Percentiles rank a stretch among this genome's conserved stretches.
These are phyloP conservation scores for Solanum habrochaites DNA, from an alignment of 257 asterid genomes.

Conservation along the genomic window DNA sequence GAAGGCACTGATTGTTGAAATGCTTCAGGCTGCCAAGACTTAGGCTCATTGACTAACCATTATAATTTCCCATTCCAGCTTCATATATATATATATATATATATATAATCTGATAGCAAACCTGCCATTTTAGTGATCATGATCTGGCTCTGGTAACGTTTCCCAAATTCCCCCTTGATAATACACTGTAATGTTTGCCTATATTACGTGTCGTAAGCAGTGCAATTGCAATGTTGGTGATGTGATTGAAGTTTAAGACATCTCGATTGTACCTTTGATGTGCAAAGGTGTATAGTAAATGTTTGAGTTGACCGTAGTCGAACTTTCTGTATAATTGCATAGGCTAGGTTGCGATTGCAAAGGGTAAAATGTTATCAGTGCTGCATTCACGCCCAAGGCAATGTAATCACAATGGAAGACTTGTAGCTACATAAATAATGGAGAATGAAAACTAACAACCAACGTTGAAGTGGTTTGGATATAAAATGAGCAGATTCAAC, in stretches of 20 bases:
- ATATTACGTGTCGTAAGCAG: neutral
- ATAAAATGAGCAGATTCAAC: neutral
- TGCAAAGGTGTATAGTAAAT: neutral
- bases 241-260: neutral
- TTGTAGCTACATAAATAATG: neutral
- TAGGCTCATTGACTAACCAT: conserved; percentile 17
- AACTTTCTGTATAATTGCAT: neutral
- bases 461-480: neutral
- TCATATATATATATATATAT: neutral
- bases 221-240: neutral
- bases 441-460: neutral
- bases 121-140: neutral
- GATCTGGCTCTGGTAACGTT: neutral
- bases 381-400: neutral
- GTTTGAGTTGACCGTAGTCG: neutral
- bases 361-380: neutral
- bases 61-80: neutral
- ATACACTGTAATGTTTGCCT: neutral
- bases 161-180: neutral
- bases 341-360: neutral
- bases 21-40: conserved; percentile 73
- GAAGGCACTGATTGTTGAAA: conserved; percentile 77
- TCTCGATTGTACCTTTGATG: neutral
- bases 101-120: neutral
- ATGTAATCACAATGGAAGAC: neutral